Evolutionary conservation across 352 stramenopile species (phyloP).

Genomic region (Phytophthora citrophthora): DNA sequence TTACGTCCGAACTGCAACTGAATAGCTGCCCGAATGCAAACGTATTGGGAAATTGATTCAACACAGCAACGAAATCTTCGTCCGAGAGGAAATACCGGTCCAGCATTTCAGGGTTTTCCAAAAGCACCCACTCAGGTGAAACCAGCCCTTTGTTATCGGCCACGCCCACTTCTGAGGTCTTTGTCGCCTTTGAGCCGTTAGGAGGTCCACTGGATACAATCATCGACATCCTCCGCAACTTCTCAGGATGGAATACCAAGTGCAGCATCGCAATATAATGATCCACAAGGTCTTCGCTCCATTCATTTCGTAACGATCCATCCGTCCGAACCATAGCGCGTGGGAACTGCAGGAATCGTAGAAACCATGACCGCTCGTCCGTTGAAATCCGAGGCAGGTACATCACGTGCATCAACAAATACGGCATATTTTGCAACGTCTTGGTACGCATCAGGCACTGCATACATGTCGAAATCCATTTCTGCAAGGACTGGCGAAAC

Average conservation of each 20-base stretch:
- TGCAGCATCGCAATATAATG: constrained; percentile 89
- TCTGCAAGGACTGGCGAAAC: constrained; percentile 80
- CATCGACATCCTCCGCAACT: constrained; percentile 72
- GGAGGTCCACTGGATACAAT: constrained; percentile 70
- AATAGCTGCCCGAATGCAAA: constrained; percentile 86
- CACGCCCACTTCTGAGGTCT: constrained; percentile 31
- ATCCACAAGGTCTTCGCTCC: constrained; percentile 84
- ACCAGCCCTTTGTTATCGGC: constrained; percentile 45
- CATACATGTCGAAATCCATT: constrained; percentile 81
- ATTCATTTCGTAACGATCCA: constrained; percentile 63
- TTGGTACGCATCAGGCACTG: constrained; percentile 67
- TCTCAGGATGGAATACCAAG: constrained; percentile 86
- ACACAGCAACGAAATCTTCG: constrained; percentile 82
- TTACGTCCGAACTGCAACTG: constrained; percentile 67
- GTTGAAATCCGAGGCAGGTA: constrained; percentile 82
- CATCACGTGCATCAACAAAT: constrained; percentile 87
- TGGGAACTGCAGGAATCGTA: constrained; percentile 85
- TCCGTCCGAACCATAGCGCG: constrained; percentile 62
- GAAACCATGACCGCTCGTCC: constrained; percentile 80
- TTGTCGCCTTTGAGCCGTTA: constrained; percentile 32
- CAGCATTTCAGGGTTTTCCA: constrained; percentile 84
- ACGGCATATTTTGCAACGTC: constrained; percentile 79
- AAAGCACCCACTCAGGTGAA: constrained; percentile 80
- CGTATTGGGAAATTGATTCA: constrained; percentile 87
- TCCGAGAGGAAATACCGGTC: constrained; percentile 85